These are phyloP conservation scores for Trichoderma gracile DNA, from an alignment of 2,329 filamentous ascomycete species.

Conservation along the genomic window DNA sequence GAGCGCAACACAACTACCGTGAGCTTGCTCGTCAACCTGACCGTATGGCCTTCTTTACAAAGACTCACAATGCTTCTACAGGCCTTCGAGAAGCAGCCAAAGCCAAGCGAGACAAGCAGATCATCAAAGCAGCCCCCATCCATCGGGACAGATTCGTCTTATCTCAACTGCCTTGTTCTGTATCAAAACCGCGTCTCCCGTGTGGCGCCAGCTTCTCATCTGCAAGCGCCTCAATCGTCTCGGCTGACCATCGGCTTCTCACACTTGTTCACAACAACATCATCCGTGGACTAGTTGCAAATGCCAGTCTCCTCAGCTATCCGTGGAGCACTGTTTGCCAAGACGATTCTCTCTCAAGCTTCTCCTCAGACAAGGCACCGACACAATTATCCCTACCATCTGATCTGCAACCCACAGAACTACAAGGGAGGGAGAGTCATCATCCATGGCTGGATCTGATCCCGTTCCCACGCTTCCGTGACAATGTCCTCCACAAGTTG, in stretches of 20 bases:
- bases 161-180: background rate
- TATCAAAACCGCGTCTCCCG: background rate
- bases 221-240: background rate
- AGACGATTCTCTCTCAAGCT: background rate
- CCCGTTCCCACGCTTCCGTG: background rate
- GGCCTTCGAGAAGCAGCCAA: background rate
- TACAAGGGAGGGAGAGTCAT: background rate
- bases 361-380: background rate
- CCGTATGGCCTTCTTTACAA: no score
- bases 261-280: conserved; percentile 13
- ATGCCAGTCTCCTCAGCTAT: conserved; percentile 3
- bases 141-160: background rate
- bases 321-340: background rate
- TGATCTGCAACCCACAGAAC: background rate
- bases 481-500: background rate
- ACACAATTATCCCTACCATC: background rate
- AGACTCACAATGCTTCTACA: background rate
- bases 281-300: background rate
- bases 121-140: background rate
- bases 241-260: background rate
- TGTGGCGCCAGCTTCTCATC: background rate
- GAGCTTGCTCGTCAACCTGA: background rate
- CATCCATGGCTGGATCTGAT: conserved; percentile 8
- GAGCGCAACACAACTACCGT: conserved; percentile 1
- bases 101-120: background rate